Percentiles rank a stretch among this genome's conserved stretches.
Conservation (phyloP, 2,329 filamentous ascomycete species). For the Gremmenia infestans region DNA sequence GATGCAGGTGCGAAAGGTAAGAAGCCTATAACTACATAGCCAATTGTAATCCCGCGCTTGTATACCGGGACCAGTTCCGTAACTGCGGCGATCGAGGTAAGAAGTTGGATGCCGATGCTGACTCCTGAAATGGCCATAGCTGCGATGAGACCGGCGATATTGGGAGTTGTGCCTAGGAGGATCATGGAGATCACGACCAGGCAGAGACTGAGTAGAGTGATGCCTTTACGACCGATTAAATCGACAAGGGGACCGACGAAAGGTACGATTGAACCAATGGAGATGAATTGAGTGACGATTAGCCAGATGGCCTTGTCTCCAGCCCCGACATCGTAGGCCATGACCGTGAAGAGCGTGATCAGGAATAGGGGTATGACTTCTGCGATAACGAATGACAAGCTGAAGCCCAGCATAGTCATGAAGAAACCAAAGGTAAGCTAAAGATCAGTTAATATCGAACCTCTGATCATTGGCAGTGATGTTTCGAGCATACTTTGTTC, state of each 20-base stretch:
- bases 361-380: conserved; percentile 15
- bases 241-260: conserved; percentile 8
- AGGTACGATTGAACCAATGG: conserved; percentile 6
- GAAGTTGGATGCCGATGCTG: conserved; percentile 5
- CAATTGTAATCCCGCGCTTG: conserved; percentile 4
- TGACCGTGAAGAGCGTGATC: conserved; percentile 15
- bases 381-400: conserved; percentile 9
- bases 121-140: conserved; percentile 4
- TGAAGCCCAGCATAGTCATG: conserved; percentile 15
- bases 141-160: conserved; percentile 5
- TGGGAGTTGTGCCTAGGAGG: conserved; percentile 2
- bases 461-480: not conserved
- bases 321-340: conserved; percentile 9
- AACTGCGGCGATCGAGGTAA: conserved; percentile 6
- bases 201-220: not conserved
- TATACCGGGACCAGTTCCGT: conserved; percentile 7
- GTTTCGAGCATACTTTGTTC: not conserved
- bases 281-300: conserved; percentile 1
- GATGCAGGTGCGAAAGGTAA: conserved; percentile 5
- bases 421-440: conserved; percentile 31
- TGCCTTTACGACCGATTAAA: conserved; percentile 5
- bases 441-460: not conserved
- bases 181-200: conserved; percentile 5
- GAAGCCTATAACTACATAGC: conserved; percentile 1
- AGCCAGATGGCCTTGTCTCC: conserved; percentile 5